Evolutionary conservation across 495 filamentous ascomycete genomes (phyloP).

Genomic region (Cryomyces minteri): DNA sequence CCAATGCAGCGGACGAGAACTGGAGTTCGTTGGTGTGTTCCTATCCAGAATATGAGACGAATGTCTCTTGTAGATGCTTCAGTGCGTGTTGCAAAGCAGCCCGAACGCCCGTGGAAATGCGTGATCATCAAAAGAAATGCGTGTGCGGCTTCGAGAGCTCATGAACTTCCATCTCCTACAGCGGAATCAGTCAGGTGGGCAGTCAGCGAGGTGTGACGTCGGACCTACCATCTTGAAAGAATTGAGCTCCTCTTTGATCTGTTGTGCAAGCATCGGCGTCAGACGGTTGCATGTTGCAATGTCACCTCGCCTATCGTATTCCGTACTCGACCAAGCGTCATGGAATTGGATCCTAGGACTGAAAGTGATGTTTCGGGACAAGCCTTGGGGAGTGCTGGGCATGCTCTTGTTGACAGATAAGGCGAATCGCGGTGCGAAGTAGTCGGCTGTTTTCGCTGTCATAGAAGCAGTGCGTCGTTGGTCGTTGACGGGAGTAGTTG

Average conservation of each 20-base stretch:
- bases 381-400: slow-evolving; percentile 55
- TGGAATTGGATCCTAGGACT: slow-evolving; percentile 88
- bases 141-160: slow-evolving; percentile 97
- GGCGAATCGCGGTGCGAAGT: slow-evolving; percentile 57
- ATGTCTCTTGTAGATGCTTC: no score
- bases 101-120: no score
- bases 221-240: slow-evolving; percentile 91
- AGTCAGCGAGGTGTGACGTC: background rate
- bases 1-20: no score
- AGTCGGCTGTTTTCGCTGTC: slow-evolving; percentile 63
- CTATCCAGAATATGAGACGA: no score
- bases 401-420: slow-evolving; percentile 51
- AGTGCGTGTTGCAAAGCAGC: no score
- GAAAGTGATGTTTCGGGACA: slow-evolving; percentile 65
- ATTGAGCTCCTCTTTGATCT: slow-evolving; percentile 99
- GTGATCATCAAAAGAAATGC: slow-evolving; percentile 90
- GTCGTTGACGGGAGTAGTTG: slow-evolving; percentile 67
- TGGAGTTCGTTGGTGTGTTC: no score
- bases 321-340: slow-evolving; percentile 85
- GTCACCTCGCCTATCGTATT: slow-evolving; percentile 93
- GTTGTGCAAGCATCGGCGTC: slow-evolving; percentile 91
- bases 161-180: slow-evolving; percentile 98
- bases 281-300: slow-evolving; percentile 95
- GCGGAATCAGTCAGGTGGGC: slow-evolving; percentile 5
- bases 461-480: slow-evolving; percentile 44